Base-by-base conservation (phyloP, 1,284 basidiomycete genomes). In the Ustilago trichophora region DNA sequence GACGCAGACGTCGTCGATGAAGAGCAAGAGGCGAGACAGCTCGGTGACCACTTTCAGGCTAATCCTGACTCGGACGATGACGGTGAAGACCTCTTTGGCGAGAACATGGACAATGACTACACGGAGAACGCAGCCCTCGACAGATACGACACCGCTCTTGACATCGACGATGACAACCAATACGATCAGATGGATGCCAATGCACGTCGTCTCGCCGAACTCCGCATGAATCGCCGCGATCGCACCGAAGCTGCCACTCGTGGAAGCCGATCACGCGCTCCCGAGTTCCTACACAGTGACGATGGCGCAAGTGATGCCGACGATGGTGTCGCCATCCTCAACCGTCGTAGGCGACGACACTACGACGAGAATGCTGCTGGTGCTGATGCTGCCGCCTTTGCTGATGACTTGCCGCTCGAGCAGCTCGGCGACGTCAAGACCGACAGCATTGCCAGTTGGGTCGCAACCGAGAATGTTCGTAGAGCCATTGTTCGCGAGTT, bases 381-480 rank as follows among this genome's bases (percentile, higher is more conserved):
- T 41, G 89, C 89, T 32, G 88, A 88, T 40, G 87, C 86, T 29
- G 84, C 87, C 52, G 83, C 38, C 82, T 82, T 43, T 82, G 83
- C 35, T 7, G 72, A 97, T 88, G 94, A 97, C 82, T 85, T 99
- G 54, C 93, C 94, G 0, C 83, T 97, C 40, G 95, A 98, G 80
- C 93, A 99, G 84, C 85, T 99, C 12, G 92, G 91, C 67, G 95
- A 99, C 78, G 92, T 98, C 85, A 98, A 98, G 82, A 92, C 94
- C 26, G 92, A 94, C 76, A 93, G 92, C 16, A 93, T 98, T 50
- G 91, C 91, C 8, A 93, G 96, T 82, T 99, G 96, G 96, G 92
- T 98, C 71, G 89, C 92, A 12, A 90, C 90, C 50, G 92, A 94
- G 55, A 88, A 90, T 40, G 95, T 98, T 58, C 88, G 91, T 65